Percentiles rank a stretch among this genome's conserved stretches.
phyloP scores from a whole-genome alignment of 2,329 filamentous ascomycete genomes.

The Penicillium sp. region DNA sequence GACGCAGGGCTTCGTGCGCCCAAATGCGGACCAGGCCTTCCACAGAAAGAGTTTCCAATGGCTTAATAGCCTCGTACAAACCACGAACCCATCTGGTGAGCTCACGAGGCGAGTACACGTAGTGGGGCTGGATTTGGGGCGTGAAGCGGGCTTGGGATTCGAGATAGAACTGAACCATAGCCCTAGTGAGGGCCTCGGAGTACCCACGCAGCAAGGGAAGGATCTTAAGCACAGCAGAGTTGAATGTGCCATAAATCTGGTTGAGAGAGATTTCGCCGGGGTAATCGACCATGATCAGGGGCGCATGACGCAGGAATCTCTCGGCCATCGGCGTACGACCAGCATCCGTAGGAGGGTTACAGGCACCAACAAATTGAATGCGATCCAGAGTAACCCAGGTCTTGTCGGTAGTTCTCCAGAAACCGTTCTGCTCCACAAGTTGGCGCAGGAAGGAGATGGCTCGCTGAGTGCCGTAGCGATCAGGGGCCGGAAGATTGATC shows the following conservation, averaged over 20 bases:
- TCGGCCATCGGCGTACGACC: conserved; percentile 92
- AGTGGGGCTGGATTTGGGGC: conserved; percentile 94
- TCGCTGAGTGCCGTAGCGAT: conserved; percentile 95
- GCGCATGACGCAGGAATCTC: conserved; percentile 91
- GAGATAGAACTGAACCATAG: conserved; percentile 96
- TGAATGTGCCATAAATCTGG: conserved; percentile 99
- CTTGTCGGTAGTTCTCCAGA: conserved; percentile 97
- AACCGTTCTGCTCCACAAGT: conserved; percentile 97
- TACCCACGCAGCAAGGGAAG: conserved; percentile 94
- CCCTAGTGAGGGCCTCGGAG: conserved; percentile 86
- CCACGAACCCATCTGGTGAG: conserved; percentile 96
- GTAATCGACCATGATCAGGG: conserved; percentile 99
- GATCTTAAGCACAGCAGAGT: conserved; percentile 92
- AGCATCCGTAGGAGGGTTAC: conserved; percentile 96
- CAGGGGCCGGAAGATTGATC: conserved; percentile 96
- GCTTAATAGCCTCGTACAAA: conserved; percentile 93
- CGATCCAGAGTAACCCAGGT: conserved; percentile 96
- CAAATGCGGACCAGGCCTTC: conserved; percentile 95
- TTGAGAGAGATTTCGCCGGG: conserved; percentile 90
- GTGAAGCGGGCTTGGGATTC: conserved; percentile 95
- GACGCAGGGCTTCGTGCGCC: conserved; percentile 92
- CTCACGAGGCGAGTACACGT: conserved; percentile 98
- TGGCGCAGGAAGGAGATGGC: conserved; percentile 97
- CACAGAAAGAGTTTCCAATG: conserved; percentile 80
- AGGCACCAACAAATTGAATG: conserved; percentile 98